Evolutionary conservation across 177 flowering plant genomes (phyloP).

Genomic region (Vitis hybrid): DNA sequence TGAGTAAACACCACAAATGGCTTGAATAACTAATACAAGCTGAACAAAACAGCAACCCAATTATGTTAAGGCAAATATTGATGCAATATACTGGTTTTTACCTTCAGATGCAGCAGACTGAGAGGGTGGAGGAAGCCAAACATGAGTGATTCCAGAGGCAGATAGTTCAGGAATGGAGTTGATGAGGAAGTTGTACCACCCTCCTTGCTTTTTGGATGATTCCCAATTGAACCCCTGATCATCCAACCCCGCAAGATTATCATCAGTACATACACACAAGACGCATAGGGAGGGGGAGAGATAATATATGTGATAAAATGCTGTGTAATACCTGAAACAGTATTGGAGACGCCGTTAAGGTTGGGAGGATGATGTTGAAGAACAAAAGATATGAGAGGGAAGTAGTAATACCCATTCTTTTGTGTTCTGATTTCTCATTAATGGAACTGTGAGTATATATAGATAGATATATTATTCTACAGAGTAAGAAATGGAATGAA

Average conservation of each 20-base stretch:
- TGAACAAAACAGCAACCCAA: no score
- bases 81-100: slow-evolving; percentile 2
- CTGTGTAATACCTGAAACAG: slow-evolving; percentile 34
- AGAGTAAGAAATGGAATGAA: no score
- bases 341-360: slow-evolving; percentile 27
- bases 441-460: no score
- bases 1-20: no score
- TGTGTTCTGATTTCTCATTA: no score
- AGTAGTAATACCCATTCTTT: not conserved
- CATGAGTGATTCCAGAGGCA: slow-evolving; percentile 66
- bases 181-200: slow-evolving; percentile 53
- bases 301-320: not conserved
- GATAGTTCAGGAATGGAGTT: slow-evolving; percentile 41
- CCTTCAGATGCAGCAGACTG: slow-evolving; percentile 62
- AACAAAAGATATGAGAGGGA: slow-evolving; percentile 6
- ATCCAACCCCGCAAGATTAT: not conserved
- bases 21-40: no score
- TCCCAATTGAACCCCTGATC: slow-evolving; percentile 77
- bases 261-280: not conserved
- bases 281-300: not conserved
- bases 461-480: no score
- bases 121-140: slow-evolving; percentile 85
- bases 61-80: no score
- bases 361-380: slow-evolving; percentile 3
- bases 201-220: slow-evolving; percentile 50